Percentiles rank a stretch among this genome's conserved stretches.
Evolutionary conservation across 78 protist species (phyloP).

Genomic region (Dictyostelium intermedium): DNA sequence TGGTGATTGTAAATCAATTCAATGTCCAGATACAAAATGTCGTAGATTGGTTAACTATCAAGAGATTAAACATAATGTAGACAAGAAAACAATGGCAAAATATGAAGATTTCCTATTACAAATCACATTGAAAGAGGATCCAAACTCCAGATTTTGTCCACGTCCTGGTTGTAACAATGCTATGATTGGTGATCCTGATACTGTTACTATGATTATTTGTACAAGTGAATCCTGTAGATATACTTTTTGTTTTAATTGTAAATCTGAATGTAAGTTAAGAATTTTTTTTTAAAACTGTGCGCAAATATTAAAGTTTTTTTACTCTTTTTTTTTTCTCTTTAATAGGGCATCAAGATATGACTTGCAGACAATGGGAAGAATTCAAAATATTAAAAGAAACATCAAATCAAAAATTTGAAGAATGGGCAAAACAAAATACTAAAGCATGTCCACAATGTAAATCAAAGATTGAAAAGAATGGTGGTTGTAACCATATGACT

Average conservation of each 20-base stretch:
- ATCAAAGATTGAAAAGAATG: slow-evolving; percentile 78
- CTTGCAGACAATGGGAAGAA: slow-evolving; percentile 6
- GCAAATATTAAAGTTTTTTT: background rate
- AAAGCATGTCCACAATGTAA: slow-evolving; percentile 82
- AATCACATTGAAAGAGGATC: background rate
- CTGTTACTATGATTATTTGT: slow-evolving; percentile 10
- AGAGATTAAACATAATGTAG: slow-evolving; percentile 24
- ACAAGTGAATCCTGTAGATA: slow-evolving; percentile 32
- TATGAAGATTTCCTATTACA: slow-evolving; percentile 38
- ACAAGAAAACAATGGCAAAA: background rate
- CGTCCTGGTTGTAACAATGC: slow-evolving; percentile 44
- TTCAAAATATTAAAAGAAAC: slow-evolving; percentile 35
- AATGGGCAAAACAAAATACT: slow-evolving; percentile 27
- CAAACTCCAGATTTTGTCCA: slow-evolving; percentile 54
- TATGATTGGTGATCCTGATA: slow-evolving; percentile 18
- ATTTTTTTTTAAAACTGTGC: background rate
- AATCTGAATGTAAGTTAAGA: background rate
- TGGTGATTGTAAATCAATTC: slow-evolving; percentile 15
- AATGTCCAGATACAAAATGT: slow-evolving; percentile 21
- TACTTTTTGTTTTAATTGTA: slow-evolving; percentile 68
- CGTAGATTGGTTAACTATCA: background rate
- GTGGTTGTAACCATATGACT: slow-evolving; percentile 86
- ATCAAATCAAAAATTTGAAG: background rate
- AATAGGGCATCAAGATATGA: slow-evolving; percentile 1
- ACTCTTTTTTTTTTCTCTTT: background rate